A percentile compares a stretch with the other conserved stretches of the same genome.
Conservation (phyloP, 495 filamentous ascomycete genomes). For the Hypoxylon lienhwacheense region DNA sequence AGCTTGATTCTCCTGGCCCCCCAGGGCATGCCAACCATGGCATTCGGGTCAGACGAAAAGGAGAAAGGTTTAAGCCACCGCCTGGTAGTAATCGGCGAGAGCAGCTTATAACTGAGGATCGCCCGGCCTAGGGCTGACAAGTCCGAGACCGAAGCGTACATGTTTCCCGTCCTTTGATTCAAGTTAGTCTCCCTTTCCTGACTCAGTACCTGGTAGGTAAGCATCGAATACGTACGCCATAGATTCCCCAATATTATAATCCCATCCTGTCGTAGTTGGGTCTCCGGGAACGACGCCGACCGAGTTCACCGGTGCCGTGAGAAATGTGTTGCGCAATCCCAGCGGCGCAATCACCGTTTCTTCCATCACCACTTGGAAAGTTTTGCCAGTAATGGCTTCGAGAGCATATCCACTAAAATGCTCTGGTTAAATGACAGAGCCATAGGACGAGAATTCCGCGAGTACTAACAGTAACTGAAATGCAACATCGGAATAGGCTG, state of each 20-base stretch:
- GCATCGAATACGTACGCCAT: conserved; percentile 36
- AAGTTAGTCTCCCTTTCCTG: background rate
- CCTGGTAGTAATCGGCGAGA: conserved; percentile 52
- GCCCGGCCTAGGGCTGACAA: conserved; percentile 55
- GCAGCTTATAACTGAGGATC: conserved; percentile 55
- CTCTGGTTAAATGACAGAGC: background rate
- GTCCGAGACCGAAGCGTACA: conserved; percentile 58
- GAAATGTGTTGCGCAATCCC: conserved; percentile 47
- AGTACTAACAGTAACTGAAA: conserved; percentile 45
- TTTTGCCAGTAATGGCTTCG: conserved; percentile 44
- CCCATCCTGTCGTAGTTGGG: conserved; percentile 37
- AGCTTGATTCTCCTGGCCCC: conserved; percentile 52
- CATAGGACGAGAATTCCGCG: background rate
- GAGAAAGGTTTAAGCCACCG: conserved; percentile 61
- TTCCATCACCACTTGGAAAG: conserved; percentile 45
- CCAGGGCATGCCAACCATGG: conserved; percentile 60
- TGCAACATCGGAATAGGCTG: conserved; percentile 48
- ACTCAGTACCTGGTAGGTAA: conserved; percentile 9
- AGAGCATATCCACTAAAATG: conserved; percentile 43
- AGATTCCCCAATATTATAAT: conserved; percentile 43
- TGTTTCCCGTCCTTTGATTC: conserved; percentile 53
- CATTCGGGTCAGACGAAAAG: conserved; percentile 50
- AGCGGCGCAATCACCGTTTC: conserved; percentile 47
- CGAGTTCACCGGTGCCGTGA: conserved; percentile 37
- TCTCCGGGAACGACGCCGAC: conserved; percentile 44